These are phyloP conservation scores for Cadophora gregata DNA, from an alignment of 2,329 filamentous ascomycete species.

Conservation along the genomic window DNA sequence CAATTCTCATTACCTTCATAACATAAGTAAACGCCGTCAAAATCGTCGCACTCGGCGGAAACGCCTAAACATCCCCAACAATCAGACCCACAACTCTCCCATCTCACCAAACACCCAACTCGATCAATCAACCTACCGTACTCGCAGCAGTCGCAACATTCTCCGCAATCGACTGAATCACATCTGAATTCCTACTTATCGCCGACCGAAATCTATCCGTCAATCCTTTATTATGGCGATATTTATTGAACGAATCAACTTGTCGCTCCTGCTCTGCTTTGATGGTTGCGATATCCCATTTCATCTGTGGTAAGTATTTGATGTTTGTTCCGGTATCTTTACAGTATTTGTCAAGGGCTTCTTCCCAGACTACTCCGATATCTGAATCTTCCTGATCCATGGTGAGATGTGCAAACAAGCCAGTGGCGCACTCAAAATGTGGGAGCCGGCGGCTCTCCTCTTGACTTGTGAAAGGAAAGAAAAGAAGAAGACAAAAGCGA, in stretches of 20 bases:
- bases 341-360: constrained; percentile 8
- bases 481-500: background rate
- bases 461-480: background rate
- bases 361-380: constrained; percentile 6
- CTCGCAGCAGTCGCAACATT: constrained; percentile 15
- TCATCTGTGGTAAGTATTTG: constrained; percentile 19
- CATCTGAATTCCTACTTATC: constrained; percentile 18
- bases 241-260: constrained; percentile 71
- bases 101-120: background rate
- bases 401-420: background rate
- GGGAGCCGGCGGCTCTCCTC: no score
- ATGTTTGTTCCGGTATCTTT: constrained; percentile 15
- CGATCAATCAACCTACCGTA: background rate
- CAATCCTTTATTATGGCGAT: constrained; percentile 22
- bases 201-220: constrained; percentile 13
- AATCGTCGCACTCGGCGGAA: background rate
- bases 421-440: no score
- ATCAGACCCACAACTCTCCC: background rate
- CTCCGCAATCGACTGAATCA: constrained; percentile 17
- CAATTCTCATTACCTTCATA: background rate
- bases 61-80: background rate
- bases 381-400: background rate
- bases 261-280: constrained; percentile 15
- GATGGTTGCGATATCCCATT: constrained; percentile 15
- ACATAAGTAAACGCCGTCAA: background rate